Percentiles rank a stretch among this genome's conserved stretches.
Evolutionary conservation across 2,329 filamentous ascomycete species (phyloP).

Genomic region (Madurella mycetomatis): DNA sequence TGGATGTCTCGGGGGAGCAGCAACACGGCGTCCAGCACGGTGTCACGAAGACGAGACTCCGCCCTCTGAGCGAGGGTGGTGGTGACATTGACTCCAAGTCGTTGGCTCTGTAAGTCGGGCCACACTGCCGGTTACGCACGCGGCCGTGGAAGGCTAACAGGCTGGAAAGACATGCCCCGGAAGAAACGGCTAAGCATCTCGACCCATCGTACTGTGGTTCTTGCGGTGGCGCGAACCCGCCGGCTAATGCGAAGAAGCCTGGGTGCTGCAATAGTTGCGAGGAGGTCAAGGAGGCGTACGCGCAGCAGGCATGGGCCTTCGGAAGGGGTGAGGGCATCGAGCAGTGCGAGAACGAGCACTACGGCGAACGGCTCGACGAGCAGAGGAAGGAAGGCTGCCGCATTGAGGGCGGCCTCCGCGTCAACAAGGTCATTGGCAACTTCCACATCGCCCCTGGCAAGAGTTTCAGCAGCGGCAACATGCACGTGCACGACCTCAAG

Average conservation of each 20-base stretch:
- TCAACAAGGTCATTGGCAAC: constrained; percentile 98
- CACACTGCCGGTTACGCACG: neutral
- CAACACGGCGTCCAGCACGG: constrained; percentile 93
- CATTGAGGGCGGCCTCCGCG: constrained; percentile 83
- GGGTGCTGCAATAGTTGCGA: constrained; percentile 97
- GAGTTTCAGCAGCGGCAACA: constrained; percentile 91
- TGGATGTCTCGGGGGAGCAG: constrained; percentile 97
- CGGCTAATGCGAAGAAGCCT: constrained; percentile 65
- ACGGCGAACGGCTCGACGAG: constrained; percentile 78
- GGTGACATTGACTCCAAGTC: constrained; percentile 66
- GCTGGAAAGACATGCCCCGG: constrained; percentile 56
- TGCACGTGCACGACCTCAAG: constrained; percentile 96
- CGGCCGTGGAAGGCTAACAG: constrained; percentile 14
- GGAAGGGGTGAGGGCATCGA: constrained; percentile 88
- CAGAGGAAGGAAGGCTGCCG: constrained; percentile 92
- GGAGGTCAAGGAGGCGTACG: constrained; percentile 93
- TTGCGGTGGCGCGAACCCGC: constrained; percentile 82
- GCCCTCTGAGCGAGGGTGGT: constrained; percentile 68
- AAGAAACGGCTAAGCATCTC: constrained; percentile 70
- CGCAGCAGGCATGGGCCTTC: constrained; percentile 85
- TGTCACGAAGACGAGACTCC: constrained; percentile 82
- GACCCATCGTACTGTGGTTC: constrained; percentile 89
- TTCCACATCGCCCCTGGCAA: constrained; percentile 97
- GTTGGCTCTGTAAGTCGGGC: constrained; percentile 57
- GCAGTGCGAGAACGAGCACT: constrained; percentile 93